A percentile compares a stretch with the other conserved stretches of the same genome.
phyloP scores from a whole-genome alignment of 148 eudicot species.

The Diospyros kaki region DNA sequence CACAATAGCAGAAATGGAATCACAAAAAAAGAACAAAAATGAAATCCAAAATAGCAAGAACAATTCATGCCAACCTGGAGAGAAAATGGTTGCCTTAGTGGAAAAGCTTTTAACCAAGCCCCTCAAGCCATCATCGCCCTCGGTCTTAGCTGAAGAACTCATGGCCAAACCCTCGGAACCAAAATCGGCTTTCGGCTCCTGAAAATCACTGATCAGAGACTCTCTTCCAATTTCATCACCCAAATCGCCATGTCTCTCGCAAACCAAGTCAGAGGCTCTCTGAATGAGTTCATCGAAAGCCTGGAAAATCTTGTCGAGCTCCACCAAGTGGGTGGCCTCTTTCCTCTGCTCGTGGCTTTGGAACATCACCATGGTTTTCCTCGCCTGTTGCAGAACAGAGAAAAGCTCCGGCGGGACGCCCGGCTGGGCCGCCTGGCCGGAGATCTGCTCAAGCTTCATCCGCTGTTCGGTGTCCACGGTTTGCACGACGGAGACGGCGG shows the following conservation, averaged over 20 bases:
- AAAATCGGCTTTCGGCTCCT: conserved; percentile 13
- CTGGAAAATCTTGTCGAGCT: conserved; percentile 27
- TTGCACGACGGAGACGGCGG: conserved; percentile 37
- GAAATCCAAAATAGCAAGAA: neutral
- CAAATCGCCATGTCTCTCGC: conserved; percentile 20
- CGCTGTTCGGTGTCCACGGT: conserved; percentile 27
- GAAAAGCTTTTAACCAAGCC: conserved; percentile 24
- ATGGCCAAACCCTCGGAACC: conserved; percentile 17
- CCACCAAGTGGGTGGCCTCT: conserved; percentile 35
- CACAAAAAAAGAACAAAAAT: neutral
- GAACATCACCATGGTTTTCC: conserved; percentile 24
- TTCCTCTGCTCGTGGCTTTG: conserved; percentile 33
- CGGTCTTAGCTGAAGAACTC: conserved; percentile 18
- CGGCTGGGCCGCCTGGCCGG: conserved; percentile 16
- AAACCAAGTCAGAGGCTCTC: conserved; percentile 36
- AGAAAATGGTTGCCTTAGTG: conserved; percentile 18
- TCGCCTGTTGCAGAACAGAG: conserved; percentile 34
- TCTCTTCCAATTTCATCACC: conserved; percentile 21
- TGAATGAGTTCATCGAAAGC: conserved; percentile 41
- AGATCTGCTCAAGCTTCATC: conserved; percentile 27
- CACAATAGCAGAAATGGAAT: neutral
- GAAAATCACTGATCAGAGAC: conserved; percentile 22
- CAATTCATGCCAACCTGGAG: conserved; percentile 24
- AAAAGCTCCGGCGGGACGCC: conserved; percentile 43
- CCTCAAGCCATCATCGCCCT: conserved; percentile 12